Evolutionary conservation across 495 filamentous ascomycete species (phyloP), one percentile per base, ranked within the genome.

Genomic region (Aspergillus sparsus): DNA sequence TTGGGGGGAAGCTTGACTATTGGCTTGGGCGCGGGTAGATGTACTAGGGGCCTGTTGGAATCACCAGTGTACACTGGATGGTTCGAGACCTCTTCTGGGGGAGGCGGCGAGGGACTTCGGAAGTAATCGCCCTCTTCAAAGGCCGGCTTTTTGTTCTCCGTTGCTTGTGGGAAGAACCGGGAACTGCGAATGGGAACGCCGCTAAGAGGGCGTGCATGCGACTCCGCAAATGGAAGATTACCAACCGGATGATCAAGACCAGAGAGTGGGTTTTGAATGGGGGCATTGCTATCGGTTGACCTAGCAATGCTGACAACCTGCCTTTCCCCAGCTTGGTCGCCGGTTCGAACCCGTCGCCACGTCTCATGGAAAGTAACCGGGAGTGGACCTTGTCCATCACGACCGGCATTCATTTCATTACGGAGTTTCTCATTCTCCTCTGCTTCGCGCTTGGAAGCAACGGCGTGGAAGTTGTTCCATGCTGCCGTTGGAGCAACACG

Each of bases 11-110:
- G 76, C 58, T 84, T 87, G 0, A 93, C 90, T 7, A 88, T 81
- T 32, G 88, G 87, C 61, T 85, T 82, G 18, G 85, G 81, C 6
- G 75, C 80, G 9, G 90, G 90, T 18, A 93, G 73, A 34, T 86
- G 82, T 15, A 93, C 89, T 56, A 86, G 77, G 1, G 89, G 89
- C 31, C 82, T 84, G 34, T 75, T 77, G 4, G 75, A 78, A 66
- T 87, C 83, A 50, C 87, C 85, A 61, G 85, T 83, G 58, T 86
- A 91, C 6, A 84, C 90, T 0, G 89, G 89, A 65, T 93, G 89
- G 41, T 74, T 80, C 58, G 84, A 86, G 53, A 73, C 49, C 53
- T 79, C 78, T 65, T 90, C 89, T 0, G 89, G 89, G 6, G 90
- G 89, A 36, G 90, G 89, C 2, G 89, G 89, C 2, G 89, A 90